Evolutionary conservation across 805 yeast genomes (phyloP), one percentile per base, ranked within the genome.

Genomic region (Ogataea allantospora): DNA sequence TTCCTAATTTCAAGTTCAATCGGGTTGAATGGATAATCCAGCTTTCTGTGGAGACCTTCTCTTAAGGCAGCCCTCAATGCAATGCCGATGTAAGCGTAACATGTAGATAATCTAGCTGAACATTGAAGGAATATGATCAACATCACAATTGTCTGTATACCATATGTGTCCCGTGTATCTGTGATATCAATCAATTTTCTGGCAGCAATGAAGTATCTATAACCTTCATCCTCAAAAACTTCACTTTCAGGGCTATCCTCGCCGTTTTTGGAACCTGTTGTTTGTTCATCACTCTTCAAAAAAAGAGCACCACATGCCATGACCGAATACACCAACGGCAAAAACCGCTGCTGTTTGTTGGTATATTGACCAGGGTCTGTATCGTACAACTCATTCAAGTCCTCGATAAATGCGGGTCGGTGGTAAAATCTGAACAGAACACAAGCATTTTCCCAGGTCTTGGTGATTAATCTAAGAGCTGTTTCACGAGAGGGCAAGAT

Each of bases 261-360:
- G 42, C 50, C 54, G 18, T 55, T 51, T 11, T 37, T 27, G 39
- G 32, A 25, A 11, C 48, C 51, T 8, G 35, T 52, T 1, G 68
- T 66, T 32, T 63, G 57, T 40, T 63, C 60, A 38, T 69, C 71
- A 44, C 71, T 69, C 53, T 79, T 79, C 24, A 77, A 71, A 50
- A 88, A 86, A 24, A 88, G 65, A 3, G 88, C 85, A 11, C 96
- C 96, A 46, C 88, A 86, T 0, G 96, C 95, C 64, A 88, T 70
- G n/a, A 87, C 84, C 1, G 93, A 77, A 61, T 88, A 88, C 27
- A 88, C 78, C 43, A 88, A 69, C 0, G 96, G 95, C 35, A 86
- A 63, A 45, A 87, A 83, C 48, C 78, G 74, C 43, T 77, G 82
- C 55, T 86, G 95, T 42, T 83, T 73, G 47, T 81, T 80, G 2